Conservation (phyloP, 179 eudicot species). For the Beta corolliflora region DNA sequence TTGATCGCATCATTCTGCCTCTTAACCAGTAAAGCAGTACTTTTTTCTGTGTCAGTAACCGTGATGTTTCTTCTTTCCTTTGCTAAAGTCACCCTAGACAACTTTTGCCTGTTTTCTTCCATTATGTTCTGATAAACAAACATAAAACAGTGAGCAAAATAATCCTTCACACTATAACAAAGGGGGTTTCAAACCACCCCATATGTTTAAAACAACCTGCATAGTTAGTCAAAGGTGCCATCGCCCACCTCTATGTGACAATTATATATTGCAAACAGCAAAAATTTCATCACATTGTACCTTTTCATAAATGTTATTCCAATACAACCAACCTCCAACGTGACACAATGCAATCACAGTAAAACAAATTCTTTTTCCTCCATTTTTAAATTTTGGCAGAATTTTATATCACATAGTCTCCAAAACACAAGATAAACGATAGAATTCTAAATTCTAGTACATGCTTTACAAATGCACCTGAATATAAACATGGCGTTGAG, state of each 20-base stretch:
- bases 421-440: background rate
- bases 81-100: constrained; percentile 52
- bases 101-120: constrained; percentile 74
- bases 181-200: background rate
- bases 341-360: background rate
- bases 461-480: constrained; percentile 49
- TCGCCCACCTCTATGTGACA: too few relatives aligned
- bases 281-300: background rate
- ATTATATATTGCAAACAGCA: background rate
- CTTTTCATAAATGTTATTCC: background rate
- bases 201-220: background rate
- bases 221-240: background rate
- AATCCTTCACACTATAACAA: background rate
- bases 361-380: background rate
- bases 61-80: constrained; percentile 58
- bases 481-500: constrained; percentile 55
- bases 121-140: constrained; percentile 54
- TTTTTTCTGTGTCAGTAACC: constrained; percentile 32
- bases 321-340: background rate
- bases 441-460: background rate
- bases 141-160: background rate
- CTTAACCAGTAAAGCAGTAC: constrained; percentile 57
- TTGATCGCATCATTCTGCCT: constrained; percentile 81
- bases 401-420: background rate
- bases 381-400: background rate